Evolutionary conservation across 2,329 filamentous ascomycete species (phyloP), one percentile per base, ranked within the genome.

Genomic region (Exophiala xenobiotica): DNA sequence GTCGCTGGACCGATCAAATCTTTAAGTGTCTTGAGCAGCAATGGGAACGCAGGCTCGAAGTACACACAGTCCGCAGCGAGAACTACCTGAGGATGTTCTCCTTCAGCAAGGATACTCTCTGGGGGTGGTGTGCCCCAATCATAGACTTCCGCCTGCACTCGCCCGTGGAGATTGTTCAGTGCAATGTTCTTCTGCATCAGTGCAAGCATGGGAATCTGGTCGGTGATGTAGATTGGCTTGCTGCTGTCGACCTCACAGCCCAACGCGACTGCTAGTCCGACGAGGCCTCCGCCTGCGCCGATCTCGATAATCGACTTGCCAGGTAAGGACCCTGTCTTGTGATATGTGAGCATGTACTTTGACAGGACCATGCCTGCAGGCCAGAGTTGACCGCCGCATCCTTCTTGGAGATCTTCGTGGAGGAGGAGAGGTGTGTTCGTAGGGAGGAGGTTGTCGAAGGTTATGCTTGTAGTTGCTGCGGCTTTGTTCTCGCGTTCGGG

Each of bases 11-110:
- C 79, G 58, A 96, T 76, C 41, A 96, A 76, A 57, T 88, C 83
- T 53, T 80, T 75, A 59, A 97, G 73, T 4, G 92, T 97, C 57
- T 83, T 74, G 65, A 93, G 79, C 40, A 99, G 78, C 26, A 96
- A 76, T 23, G 92, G 91, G 65, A 97, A 97, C 1, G 93, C 89
- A 2, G 92, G 90, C 70, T 97, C 93, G 68, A 95, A 95, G 74
- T 97, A 99, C 42, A 96, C 90, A 71, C 92, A 97, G 69, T 97
- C 93, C 33, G 91, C 92, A 3, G 93, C 93, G n/a, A 97, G 79
- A 49, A 99, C 84, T 49, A 96, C 77, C 63, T 91, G 83, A 14
- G 90, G 89, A 77, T 75, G 37, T 16, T 33, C 12, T 48, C n/a
- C 33, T 6, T 23, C 16, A 5, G 16, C 20, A 3, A 49, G 29